Evolutionary conservation across 2,329 filamentous ascomycete species (phyloP), one percentile per base, ranked within the genome.

Genomic region (Alternaria ventricosa): DNA sequence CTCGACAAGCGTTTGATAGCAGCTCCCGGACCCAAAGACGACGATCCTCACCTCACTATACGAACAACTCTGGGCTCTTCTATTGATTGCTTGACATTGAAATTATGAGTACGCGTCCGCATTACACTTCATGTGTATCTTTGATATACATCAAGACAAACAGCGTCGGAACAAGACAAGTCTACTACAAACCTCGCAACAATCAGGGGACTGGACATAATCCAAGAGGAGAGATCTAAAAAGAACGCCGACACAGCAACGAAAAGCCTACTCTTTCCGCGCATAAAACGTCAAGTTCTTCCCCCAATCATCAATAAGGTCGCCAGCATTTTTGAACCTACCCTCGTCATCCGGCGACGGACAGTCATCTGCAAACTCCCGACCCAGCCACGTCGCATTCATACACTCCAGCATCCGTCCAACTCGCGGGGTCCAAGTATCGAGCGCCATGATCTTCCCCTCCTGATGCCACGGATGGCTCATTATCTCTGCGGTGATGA

Each of bases 341-440:
- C 36, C 36, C 1, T 41, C 36, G 4, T 1, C 36, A 41, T 41
- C 36, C 2, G 36, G 36, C n/a, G n/a, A 18, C 36, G 1, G 5
- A 41, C 36, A 41, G 6, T 53, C 15, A 3, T 20, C 28, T 13
- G 9, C 53, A 5, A 18, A 13, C 12, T 30, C 23, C 36, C n/a
- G n/a, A 18, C 15, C 15, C n/a, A 45, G 23, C 53, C 53, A 55
- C 23, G 27, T 28, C n/a, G 23, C 5, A 28, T 23, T 9, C 23
- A 45, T 55, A 6, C 20, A 20, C 27, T 46, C 55, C 12, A 66
- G 20, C 55, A 62, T 66, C 33, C 49, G 30, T 8, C 57, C 55
- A 22, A 62, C 58, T 5, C 43, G 18, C 15, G 63, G 58, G 9
- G 41, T 60, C 43, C 55, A 55, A 2, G 23, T 4, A 33, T 59